A percentile compares a stretch with the other conserved stretches of the same genome.
Evolutionary conservation across 805 yeast species (phyloP).

Genomic region (Pichia insulana): DNA sequence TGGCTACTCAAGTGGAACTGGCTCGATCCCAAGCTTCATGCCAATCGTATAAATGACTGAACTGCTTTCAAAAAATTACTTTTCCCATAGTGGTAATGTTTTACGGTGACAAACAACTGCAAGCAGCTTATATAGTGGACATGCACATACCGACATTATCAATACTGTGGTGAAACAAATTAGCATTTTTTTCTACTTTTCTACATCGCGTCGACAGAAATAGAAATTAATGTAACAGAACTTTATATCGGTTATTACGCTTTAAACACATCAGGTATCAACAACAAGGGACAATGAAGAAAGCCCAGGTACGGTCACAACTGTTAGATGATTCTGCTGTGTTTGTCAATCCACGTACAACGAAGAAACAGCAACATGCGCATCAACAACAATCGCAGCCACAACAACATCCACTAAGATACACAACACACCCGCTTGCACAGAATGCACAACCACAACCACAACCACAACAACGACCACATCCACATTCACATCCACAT

Average conservation of each 20-base stretch:
- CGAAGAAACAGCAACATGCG: not conserved
- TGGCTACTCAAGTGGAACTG: too few relatives aligned
- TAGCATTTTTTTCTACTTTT: too few relatives aligned
- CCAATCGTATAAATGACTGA: constrained; percentile 16
- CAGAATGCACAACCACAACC: not conserved
- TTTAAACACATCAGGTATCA: too few relatives aligned
- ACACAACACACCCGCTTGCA: not conserved
- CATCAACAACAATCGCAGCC: constrained; percentile 1
- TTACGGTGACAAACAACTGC: too few relatives aligned
- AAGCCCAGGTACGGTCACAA: constrained; percentile 21
- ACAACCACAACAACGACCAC: not conserved
- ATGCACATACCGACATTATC: too few relatives aligned
- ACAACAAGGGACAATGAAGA: constrained; percentile 9
- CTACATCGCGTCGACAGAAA: not conserved
- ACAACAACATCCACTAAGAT: not conserved
- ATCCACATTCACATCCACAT: not conserved
- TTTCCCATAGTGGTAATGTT: too few relatives aligned
- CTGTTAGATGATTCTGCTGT: constrained; percentile 15
- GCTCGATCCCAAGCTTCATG: constrained; percentile 18
- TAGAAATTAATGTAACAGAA: not conserved
- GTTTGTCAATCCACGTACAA: constrained; percentile 1
- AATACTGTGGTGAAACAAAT: too few relatives aligned
- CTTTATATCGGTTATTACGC: too few relatives aligned
- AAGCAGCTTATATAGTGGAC: too few relatives aligned
- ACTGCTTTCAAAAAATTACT: too few relatives aligned